A percentile compares a stretch with the other conserved stretches of the same genome.
These are phyloP conservation scores for Suillus spraguei DNA, from an alignment of 768 basidiomycete species.

Conservation along the genomic window DNA sequence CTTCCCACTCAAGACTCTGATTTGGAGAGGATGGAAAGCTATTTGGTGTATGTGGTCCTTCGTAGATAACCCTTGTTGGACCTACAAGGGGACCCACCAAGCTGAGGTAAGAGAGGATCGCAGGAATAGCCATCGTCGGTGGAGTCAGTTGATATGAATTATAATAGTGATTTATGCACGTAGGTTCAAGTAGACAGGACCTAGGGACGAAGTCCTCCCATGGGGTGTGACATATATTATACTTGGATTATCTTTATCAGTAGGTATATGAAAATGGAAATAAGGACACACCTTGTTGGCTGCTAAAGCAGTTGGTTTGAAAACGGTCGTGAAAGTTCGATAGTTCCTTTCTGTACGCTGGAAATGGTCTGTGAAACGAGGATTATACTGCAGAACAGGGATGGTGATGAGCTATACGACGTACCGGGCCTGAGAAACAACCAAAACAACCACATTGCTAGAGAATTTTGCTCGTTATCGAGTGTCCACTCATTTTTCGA, in stretches of 20 bases:
- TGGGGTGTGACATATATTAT: slow-evolving; percentile 54
- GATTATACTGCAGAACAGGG: neutral
- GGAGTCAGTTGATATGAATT: slow-evolving; percentile 49
- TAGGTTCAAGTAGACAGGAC: slow-evolving; percentile 19
- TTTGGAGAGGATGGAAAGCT: slow-evolving; percentile 17
- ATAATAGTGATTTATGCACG: slow-evolving; percentile 43
- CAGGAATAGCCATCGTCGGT: slow-evolving; percentile 68
- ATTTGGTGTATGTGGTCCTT: slow-evolving; percentile 19
- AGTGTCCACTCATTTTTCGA: slow-evolving; percentile 57
- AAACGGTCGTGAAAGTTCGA: slow-evolving; percentile 48
- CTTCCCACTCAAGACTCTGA: slow-evolving; percentile 62
- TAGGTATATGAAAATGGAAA: slow-evolving; percentile 19
- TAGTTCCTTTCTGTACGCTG: slow-evolving; percentile 39
- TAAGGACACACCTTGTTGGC: slow-evolving; percentile 56
- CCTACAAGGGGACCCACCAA: slow-evolving; percentile 38
- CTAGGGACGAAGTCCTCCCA: slow-evolving; percentile 61
- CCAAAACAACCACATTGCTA: slow-evolving; percentile 85
- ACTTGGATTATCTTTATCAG: slow-evolving; percentile 50
- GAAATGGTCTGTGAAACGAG: slow-evolving; percentile 50
- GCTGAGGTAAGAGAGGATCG: slow-evolving; percentile 70
- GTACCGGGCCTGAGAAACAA: slow-evolving; percentile 63
- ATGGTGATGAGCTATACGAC: slow-evolving; percentile 24
- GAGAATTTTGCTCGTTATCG: slow-evolving; percentile 50
- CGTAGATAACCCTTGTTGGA: slow-evolving; percentile 2
- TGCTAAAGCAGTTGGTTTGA: slow-evolving; percentile 66